Evolutionary conservation across 83 land plant genomes (phyloP).

Genomic region (Picea mariana): DNA sequence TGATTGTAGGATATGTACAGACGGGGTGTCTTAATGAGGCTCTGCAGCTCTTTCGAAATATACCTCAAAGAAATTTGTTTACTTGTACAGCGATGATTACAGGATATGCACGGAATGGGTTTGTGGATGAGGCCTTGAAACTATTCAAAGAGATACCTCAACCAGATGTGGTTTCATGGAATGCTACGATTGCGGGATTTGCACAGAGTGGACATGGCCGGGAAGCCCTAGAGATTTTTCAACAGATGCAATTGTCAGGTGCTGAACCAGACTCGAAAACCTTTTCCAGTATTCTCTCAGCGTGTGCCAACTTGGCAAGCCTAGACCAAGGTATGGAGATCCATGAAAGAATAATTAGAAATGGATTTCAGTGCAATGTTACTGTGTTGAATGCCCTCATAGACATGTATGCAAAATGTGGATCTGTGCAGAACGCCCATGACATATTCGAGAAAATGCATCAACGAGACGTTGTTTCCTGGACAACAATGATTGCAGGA

Average conservation of each 20-base stretch:
- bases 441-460: background rate
- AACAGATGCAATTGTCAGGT: background rate
- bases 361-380: background rate
- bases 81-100: constrained; percentile 28
- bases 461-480: constrained; percentile 32
- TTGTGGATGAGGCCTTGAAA: constrained; percentile 19
- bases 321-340: background rate
- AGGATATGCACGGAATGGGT: constrained; percentile 35
- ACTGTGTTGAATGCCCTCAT: background rate
- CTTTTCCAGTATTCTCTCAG: background rate
- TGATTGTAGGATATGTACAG: constrained; percentile 39
- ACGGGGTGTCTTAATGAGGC: background rate
- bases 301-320: background rate
- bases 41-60: too few species aligned
- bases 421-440: background rate
- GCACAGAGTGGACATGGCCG: constrained; percentile 23
- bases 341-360: background rate
- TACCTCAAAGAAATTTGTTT: too few species aligned
- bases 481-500: constrained; percentile 50
- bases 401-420: constrained; percentile 11
- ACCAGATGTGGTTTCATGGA: constrained; percentile 26
- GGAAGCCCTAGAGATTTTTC: constrained; percentile 17
- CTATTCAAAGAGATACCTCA: constrained; percentile 22
- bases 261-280: background rate
- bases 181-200: constrained; percentile 24